Evolutionary conservation across 140 eudicot species (phyloP).

Genomic region (Cichorium intybus): DNA sequence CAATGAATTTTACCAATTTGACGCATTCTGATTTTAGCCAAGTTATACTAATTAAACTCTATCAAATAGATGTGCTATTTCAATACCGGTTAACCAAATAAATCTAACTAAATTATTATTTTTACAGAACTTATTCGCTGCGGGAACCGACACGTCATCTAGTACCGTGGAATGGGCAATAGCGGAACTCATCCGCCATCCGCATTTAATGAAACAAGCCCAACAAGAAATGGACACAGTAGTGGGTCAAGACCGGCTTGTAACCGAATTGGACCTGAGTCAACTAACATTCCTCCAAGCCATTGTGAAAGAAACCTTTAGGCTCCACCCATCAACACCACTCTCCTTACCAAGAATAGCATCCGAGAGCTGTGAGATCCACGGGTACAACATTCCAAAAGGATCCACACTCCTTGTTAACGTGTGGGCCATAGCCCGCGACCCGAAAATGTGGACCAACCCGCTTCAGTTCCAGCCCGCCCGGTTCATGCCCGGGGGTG

Average conservation of each 20-base stretch:
- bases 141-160: conserved; percentile 84
- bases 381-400: conserved; percentile 65
- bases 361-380: conserved; percentile 50
- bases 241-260: conserved; percentile 59
- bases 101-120: neutral
- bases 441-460: conserved; percentile 64
- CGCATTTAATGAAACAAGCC: conserved; percentile 45
- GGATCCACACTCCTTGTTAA: conserved; percentile 75
- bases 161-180: conserved; percentile 93
- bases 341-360: conserved; percentile 80
- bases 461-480: conserved; percentile 71
- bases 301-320: conserved; percentile 64
- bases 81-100: neutral
- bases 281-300: conserved; percentile 64
- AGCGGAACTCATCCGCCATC: conserved; percentile 74
- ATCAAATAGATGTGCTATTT: too few species aligned
- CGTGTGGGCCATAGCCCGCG: conserved; percentile 96
- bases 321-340: conserved; percentile 93
- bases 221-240: conserved; percentile 61
- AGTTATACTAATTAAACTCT: too few species aligned
- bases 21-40: too few species aligned
- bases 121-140: conserved; percentile 65
- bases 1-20: neutral
- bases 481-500: conserved; percentile 67
- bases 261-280: conserved; percentile 58